Evolutionary conservation across 805 yeast genomes (phyloP).

Genomic region (Phaffomyces antillensis): DNA sequence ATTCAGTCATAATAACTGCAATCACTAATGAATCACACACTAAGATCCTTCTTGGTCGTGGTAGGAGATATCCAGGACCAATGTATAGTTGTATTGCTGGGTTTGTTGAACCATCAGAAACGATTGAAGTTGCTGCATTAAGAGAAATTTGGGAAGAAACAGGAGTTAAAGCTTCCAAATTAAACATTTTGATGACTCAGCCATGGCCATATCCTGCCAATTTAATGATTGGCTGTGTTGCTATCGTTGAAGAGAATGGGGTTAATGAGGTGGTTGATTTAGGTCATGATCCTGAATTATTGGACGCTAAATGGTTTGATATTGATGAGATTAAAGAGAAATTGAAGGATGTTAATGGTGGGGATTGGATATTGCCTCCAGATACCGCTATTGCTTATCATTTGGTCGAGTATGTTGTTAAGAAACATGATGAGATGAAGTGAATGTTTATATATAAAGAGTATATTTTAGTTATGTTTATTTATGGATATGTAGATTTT

Average conservation of each 20-base stretch:
- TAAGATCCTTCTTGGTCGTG: conserved; percentile 64
- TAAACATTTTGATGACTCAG: conserved; percentile 65
- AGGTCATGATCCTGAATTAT: conserved; percentile 80
- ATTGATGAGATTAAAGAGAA: conserved; percentile 37
- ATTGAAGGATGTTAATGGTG: conserved; percentile 7
- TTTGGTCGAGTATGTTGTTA: conserved; percentile 18
- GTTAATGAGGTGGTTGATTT: conserved; percentile 56
- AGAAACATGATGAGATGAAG: conserved; percentile 8
- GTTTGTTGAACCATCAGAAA: conserved; percentile 92
- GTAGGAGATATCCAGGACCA: conserved; percentile 48
- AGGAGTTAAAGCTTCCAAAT: conserved; percentile 59
- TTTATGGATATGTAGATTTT: not conserved
- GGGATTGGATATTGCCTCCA: conserved; percentile 22
- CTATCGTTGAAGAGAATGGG: conserved; percentile 64
- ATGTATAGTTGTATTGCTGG: conserved; percentile 91
- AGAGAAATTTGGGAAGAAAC: conserved; percentile 96
- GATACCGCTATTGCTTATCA: conserved; percentile 23
- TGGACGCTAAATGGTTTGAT: conserved; percentile 83
- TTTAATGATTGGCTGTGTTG: conserved; percentile 90
- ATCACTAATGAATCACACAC: conserved; percentile 54
- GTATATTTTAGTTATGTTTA: too few species aligned
- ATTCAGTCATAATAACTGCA: conserved; percentile 80
- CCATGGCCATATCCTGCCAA: conserved; percentile 98
- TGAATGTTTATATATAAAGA: too few species aligned
- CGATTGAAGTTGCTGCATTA: conserved; percentile 78